A percentile compares a stretch with the other conserved stretches of the same genome.
Evolutionary conservation across 2,329 filamentous ascomycete species (phyloP).

Genomic region (Penicillium crustosum): DNA sequence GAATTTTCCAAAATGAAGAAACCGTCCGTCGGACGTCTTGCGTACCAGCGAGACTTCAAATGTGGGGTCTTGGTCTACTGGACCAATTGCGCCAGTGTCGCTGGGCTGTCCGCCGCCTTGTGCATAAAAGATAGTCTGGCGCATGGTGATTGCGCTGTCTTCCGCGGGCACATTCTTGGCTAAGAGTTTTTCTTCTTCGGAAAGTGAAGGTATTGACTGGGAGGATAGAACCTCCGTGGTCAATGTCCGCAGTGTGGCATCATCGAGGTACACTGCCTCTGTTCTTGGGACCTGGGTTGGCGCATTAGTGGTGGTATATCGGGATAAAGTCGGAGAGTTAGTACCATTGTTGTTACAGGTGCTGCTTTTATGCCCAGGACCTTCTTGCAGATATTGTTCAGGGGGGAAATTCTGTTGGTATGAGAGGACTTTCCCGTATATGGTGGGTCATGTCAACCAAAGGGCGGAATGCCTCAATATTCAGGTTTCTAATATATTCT

Average conservation of each 20-base stretch:
- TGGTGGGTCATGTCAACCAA: slow-evolving; percentile 3
- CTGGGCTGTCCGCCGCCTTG: slow-evolving; percentile 32
- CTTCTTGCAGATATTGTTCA: not conserved
- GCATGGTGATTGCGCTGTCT: slow-evolving; percentile 24
- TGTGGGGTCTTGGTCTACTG: slow-evolving; percentile 5
- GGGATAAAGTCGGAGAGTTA: not conserved
- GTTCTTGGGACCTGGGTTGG: slow-evolving; percentile 11
- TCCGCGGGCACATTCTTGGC: slow-evolving; percentile 19
- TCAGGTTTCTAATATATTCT: not conserved
- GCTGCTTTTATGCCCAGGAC: not conserved
- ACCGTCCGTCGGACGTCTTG: slow-evolving; percentile 24
- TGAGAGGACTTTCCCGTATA: not conserved
- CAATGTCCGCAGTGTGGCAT: slow-evolving; percentile 23
- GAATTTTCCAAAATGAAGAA: slow-evolving; percentile 29
- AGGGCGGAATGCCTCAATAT: not conserved
- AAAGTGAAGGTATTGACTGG: slow-evolving; percentile 21
- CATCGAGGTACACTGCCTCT: slow-evolving; percentile 30
- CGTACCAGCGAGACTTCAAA: slow-evolving; percentile 31
- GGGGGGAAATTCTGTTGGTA: not conserved
- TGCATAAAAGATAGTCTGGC: slow-evolving; percentile 31
- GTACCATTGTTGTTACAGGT: not conserved
- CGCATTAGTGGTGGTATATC: not conserved
- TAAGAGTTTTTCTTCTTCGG: slow-evolving; percentile 22
- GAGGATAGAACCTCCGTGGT: slow-evolving; percentile 24
- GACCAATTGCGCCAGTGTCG: slow-evolving; percentile 27